Conservation (phyloP, 2,329 filamentous ascomycete genomes). For the Cercospora sp. region DNA sequence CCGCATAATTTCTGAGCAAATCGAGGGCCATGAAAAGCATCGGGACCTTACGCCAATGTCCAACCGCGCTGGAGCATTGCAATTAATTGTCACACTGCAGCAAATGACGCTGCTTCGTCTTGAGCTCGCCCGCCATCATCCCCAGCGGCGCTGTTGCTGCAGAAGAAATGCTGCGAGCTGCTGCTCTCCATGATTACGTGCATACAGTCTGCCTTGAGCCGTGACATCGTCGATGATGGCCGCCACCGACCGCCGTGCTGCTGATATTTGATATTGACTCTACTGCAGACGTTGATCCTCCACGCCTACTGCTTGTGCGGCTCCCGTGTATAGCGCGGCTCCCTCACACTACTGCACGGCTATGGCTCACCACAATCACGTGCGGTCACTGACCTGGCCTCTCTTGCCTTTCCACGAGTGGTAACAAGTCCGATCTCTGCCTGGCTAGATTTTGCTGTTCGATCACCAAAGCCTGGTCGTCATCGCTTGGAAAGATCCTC, state of each 20-base stretch:
- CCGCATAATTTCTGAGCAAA: slow-evolving; percentile 2
- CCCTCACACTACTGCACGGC: slow-evolving; percentile 8
- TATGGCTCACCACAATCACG: slow-evolving; percentile 12
- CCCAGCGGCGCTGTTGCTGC: slow-evolving; percentile 1
- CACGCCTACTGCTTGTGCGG: not conserved
- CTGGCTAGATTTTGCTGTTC: slow-evolving; percentile 14
- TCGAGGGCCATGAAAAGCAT: slow-evolving; percentile 6
- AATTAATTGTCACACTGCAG: slow-evolving; percentile 5
- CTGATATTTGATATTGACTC: slow-evolving; percentile 2
- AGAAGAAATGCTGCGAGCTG: slow-evolving; percentile 7
- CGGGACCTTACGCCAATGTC: not conserved
- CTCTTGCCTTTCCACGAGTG: slow-evolving; percentile 4
- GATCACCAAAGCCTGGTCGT: slow-evolving; percentile 11
- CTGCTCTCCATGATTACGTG: slow-evolving; percentile 27
- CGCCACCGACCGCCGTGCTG: not conserved
- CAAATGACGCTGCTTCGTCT: not conserved
- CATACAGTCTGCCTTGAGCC: slow-evolving; percentile 14
- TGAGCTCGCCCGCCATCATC: not conserved
- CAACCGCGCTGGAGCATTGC: not conserved
- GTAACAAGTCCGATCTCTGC: slow-evolving; percentile 18
- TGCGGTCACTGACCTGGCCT: slow-evolving; percentile 6
- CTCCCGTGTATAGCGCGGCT: not conserved
- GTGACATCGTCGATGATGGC: slow-evolving; percentile 26
- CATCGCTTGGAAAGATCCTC: not conserved
- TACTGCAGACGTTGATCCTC: not conserved